Percentiles rank a stretch among this genome's conserved stretches.
Conservation (phyloP, 176 grass and related monocot species). For the Alloteropsis semialata region DNA sequence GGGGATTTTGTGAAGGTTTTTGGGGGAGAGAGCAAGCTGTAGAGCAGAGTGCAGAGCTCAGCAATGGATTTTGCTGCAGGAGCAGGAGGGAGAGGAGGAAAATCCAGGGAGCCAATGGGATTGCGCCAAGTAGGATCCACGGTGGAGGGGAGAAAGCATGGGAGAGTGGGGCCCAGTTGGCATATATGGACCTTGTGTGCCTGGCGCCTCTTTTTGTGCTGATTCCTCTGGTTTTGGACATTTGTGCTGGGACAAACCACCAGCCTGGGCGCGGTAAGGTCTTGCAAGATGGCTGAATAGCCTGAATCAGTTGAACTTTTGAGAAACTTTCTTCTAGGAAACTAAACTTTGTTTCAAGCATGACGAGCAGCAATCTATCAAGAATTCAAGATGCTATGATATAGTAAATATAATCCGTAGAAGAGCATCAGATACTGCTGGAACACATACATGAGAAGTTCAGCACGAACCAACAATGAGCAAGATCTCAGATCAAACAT, state of each 20-base stretch:
- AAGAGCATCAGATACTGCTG: no score
- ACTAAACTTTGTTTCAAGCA: neutral
- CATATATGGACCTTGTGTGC: neutral
- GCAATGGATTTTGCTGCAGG: constrained; percentile 31
- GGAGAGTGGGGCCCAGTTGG: neutral
- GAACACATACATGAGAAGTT: no score
- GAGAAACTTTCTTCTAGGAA: neutral
- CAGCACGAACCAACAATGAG: neutral
- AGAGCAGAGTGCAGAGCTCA: neutral
- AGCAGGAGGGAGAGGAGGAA: constrained; percentile 2
- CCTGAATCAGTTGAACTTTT: neutral
- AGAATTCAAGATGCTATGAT: neutral
- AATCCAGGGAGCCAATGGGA: constrained; percentile 30
- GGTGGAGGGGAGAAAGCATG: neutral
- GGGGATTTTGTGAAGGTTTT: neutral
- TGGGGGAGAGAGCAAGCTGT: neutral
- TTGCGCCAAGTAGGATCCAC: constrained; percentile 33
- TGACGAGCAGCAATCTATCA: neutral
- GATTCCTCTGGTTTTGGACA: constrained; percentile 14
- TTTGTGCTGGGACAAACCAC: constrained; percentile 4
- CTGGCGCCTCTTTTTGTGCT: neutral
- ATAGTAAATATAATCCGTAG: neutral
- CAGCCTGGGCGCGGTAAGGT: neutral
- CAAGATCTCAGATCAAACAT: neutral
- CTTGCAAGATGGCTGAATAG: neutral